Base-by-base conservation (phyloP, 352 stramenopile genomes). In the Globisporangium middletonii region DNA sequence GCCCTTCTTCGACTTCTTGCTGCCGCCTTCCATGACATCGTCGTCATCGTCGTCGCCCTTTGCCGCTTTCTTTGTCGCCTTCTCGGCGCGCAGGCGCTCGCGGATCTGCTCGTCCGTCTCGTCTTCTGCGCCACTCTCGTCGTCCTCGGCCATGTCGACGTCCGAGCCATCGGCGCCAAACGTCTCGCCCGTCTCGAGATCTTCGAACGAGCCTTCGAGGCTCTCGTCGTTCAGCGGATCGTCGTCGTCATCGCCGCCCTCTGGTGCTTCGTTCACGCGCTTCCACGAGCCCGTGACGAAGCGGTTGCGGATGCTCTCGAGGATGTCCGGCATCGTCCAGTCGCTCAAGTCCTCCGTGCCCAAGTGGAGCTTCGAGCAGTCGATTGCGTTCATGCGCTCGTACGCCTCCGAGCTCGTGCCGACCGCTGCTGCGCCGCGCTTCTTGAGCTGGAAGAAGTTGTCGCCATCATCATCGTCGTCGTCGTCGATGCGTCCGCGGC, bases 241-340 rank as follows among this genome's bases (percentile, higher is more conserved):
- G 0, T 64, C 76, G 12, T 86, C 80, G 6, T 59, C 77, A 2
- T 71, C 68, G 11, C 75, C 77, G 18, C 44, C 67, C 3, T 73
- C 76, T 46, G 58, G 57, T 12, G 81, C 75, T 42, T 81, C 75
- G 19, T 67, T 68, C 41, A 35, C 30, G 30, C 78, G 83, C 50
- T 93, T 92, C 95, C 95, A 98, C 27, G 95, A 95, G n/a, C 96
- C 95, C 52, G 96, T 99, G 2, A 99, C 96, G 68, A 99, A 99
- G 47, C 95, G 97, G 60, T 98, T 77, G 54, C 86, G 87, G 41
- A 95, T 86, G 30, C 80, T 71, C 59, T 95, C 72, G 2, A 96
- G 70, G 8, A 90, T 66, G 49, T 94, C 79, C 0, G 72, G 70
- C 62, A 92, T 72, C 4, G 72, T 67, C 84, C 86, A 92, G 45